These are phyloP conservation scores for Vitis hybrid DNA, from an alignment of 177 flowering plant species.

Conservation along the genomic window DNA sequence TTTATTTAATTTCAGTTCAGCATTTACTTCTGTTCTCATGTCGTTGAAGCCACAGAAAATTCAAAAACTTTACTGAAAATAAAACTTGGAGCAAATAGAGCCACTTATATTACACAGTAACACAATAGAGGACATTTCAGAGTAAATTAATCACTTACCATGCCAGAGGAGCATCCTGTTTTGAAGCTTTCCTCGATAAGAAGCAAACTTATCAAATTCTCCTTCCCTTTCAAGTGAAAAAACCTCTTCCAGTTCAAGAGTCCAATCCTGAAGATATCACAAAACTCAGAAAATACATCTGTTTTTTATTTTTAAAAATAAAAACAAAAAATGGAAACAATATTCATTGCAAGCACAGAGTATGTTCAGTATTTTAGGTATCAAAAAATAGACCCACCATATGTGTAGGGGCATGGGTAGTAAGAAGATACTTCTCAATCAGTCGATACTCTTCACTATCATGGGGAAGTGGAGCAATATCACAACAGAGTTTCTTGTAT, in stretches of 20 bases:
- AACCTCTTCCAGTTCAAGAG: conserved; percentile 94
- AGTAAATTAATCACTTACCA: conserved; percentile 47
- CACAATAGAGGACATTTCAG: neutral
- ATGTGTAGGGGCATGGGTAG: conserved; percentile 96
- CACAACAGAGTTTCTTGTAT: conserved; percentile 77
- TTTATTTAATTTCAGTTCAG: neutral
- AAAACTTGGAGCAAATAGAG: neutral
- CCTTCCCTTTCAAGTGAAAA: conserved; percentile 90
- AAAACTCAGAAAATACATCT: neutral
- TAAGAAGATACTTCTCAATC: conserved; percentile 80
- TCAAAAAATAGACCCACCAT: conserved; percentile 45
- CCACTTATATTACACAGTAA: neutral
- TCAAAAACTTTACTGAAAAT: neutral
- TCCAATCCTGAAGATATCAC: conserved; percentile 67
- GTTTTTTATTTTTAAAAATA: neutral
- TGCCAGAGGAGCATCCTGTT: conserved; percentile 99
- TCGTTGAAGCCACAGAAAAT: neutral
- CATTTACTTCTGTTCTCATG: neutral
- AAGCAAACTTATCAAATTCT: conserved; percentile 74
- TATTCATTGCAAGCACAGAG: neutral
- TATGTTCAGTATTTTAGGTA: neutral
- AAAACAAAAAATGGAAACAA: neutral
- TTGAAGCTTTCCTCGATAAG: conserved; percentile 65
- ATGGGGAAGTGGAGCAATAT: conserved; percentile 71
- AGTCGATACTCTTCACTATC: conserved; percentile 81